Evolutionary conservation across 1,284 basidiomycete species (phyloP), one percentile per base, ranked within the genome.

Genomic region (Apiotrichum veenhuisii): DNA sequence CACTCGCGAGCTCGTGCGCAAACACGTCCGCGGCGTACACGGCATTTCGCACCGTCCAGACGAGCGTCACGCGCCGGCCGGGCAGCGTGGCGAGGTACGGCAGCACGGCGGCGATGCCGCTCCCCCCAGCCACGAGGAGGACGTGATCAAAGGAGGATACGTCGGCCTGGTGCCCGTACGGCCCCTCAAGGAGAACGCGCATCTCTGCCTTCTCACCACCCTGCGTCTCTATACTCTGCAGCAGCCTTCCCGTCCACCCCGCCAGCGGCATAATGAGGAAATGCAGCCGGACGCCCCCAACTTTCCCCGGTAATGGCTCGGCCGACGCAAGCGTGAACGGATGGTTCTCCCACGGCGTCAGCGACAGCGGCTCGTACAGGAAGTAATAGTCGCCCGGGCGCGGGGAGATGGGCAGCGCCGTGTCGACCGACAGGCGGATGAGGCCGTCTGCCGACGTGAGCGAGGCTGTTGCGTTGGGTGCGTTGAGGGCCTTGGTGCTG

Each of bases 331-430:
- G 49, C 3, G 65, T 67, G 58, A 68, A 70, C 9, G 65, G 63
- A 54, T 68, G 67, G 40, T 67, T 68, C 50, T 70, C 64, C 64
- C 65, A 68, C 0, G 62, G 61, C 3, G 59, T 64, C 18, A 63
- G 45, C 3, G 52, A 53, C 10, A 52, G 45, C 1, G 66, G 65
- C 4, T 60, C 57, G 50, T 67, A 67, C 10, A 70, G 44, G 41
- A 63, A 70, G 59, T 65, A 68, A 47, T 70, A 65, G 22, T 59
- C 48, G 2, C 68, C 68, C 2, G 68, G 60, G 20, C 47, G 30
- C 12, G 65, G 66, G 4, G 44, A 55, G 43, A 60, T 51, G 17
- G 27, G 25, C 23, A 58, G 50, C 0, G 59, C 46, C 1, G 65
- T 61, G 11, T 53, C 47, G 49, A 68, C 60, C 1, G 55, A 49